Conservation (phyloP, 202 grass and related monocot genomes). For the Elaeis oleifera region DNA sequence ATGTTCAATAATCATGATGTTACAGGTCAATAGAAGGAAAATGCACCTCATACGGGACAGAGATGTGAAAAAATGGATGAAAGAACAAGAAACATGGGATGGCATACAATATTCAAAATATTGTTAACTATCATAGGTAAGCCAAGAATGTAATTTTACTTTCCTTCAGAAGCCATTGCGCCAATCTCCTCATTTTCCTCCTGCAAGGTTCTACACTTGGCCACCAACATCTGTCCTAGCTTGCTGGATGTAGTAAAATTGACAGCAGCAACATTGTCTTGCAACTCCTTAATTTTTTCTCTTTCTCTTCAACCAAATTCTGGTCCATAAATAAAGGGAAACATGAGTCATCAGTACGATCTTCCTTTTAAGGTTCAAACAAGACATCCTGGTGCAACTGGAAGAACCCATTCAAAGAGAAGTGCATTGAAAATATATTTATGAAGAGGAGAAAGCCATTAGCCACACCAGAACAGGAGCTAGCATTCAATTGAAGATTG, state of each 20-base stretch:
- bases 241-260: slow-evolving; percentile 97
- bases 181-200: slow-evolving; percentile 99
- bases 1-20: neutral
- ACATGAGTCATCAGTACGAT: neutral
- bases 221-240: slow-evolving; percentile 95
- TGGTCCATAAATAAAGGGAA: slow-evolving; percentile 23
- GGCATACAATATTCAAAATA: too few species aligned
- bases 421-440: too few species aligned
- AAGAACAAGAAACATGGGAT: too few species aligned
- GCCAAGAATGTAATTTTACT: slow-evolving; percentile 24
- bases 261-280: slow-evolving; percentile 94
- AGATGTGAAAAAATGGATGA: too few species aligned
- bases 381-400: too few species aligned
- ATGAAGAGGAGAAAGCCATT: too few species aligned
- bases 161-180: slow-evolving; percentile 98
- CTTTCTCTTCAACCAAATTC: slow-evolving; percentile 92
- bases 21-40: too few species aligned
- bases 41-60: too few species aligned
- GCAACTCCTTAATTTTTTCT: slow-evolving; percentile 97
- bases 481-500: slow-evolving; percentile 10
- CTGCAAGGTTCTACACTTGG: slow-evolving; percentile 97
- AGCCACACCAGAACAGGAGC: neutral
- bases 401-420: too few species aligned
- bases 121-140: too few species aligned
- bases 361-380: too few species aligned